phyloP scores from a whole-genome alignment of 2,329 filamentous ascomycete genomes.

The Epichloe coenophiala region DNA sequence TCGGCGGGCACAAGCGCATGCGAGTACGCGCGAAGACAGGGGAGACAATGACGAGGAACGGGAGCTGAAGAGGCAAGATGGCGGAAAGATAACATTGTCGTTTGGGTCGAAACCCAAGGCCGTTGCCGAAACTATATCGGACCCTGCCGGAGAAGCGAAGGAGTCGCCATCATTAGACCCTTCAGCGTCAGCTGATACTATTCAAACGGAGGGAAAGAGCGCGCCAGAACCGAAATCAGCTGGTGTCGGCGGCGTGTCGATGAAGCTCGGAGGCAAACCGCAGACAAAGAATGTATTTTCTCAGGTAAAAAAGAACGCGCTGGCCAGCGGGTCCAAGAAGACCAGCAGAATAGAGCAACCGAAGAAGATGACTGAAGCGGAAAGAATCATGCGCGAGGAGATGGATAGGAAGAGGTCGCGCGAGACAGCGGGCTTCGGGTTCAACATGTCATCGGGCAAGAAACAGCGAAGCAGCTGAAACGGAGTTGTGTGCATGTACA shows the following conservation, averaged over 20 bases:
- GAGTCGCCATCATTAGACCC: slow-evolving; percentile 10
- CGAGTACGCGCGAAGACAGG: slow-evolving; percentile 26
- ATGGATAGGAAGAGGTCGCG: slow-evolving; percentile 55
- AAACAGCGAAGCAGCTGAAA: slow-evolving; percentile 29
- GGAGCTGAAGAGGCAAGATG: slow-evolving; percentile 47
- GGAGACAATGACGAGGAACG: slow-evolving; percentile 28
- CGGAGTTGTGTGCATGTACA: background rate
- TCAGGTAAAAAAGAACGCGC: slow-evolving; percentile 57
- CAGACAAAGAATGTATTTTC: slow-evolving; percentile 69
- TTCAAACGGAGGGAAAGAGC: slow-evolving; percentile 5
- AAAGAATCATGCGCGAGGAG: slow-evolving; percentile 80
- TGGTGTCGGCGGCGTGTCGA: slow-evolving; percentile 33
- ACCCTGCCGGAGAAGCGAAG: slow-evolving; percentile 3
- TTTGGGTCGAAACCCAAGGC: slow-evolving; percentile 38
- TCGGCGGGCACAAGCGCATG: slow-evolving; percentile 49
- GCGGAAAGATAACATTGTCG: slow-evolving; percentile 63
- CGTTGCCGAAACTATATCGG: background rate
- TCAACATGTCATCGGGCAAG: slow-evolving; percentile 35
- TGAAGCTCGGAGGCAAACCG: slow-evolving; percentile 51
- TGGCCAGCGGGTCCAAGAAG: slow-evolving; percentile 49
- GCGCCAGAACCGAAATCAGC: slow-evolving; percentile 18
- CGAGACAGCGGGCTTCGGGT: slow-evolving; percentile 32
- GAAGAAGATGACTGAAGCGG: slow-evolving; percentile 79
- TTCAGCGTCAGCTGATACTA: slow-evolving; percentile 7
- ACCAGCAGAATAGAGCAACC: slow-evolving; percentile 41